These are phyloP conservation scores for Linderniella brevidens DNA, from an alignment of 257 asterid genomes.

Conservation along the genomic window DNA sequence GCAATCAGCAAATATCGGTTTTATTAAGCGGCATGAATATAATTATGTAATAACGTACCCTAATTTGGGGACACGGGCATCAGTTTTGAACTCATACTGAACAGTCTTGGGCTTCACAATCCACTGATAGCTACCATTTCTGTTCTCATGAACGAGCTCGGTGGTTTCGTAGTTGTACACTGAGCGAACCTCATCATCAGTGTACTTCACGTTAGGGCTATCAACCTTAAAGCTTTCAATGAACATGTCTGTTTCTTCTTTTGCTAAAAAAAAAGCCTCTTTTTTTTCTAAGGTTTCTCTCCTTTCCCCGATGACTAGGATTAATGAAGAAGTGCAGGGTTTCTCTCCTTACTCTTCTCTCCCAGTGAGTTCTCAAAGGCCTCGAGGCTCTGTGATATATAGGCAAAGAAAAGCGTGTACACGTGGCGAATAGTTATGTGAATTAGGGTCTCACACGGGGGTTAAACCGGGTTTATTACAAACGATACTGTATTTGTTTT, in stretches of 20 bases:
- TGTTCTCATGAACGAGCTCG: slow-evolving; percentile 78
- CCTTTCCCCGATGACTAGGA: no score
- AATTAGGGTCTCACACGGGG: no score
- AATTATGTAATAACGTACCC: slow-evolving; percentile 27
- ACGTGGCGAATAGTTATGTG: no score
- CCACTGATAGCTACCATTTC: slow-evolving; percentile 71
- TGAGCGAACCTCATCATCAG: slow-evolving; percentile 60
- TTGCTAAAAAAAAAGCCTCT: not conserved
- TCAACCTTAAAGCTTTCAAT: slow-evolving; percentile 85
- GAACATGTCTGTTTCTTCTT: slow-evolving; percentile 32
- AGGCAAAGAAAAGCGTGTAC: no score
- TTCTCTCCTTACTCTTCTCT: no score
- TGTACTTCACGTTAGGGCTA: slow-evolving; percentile 79
- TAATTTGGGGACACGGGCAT: slow-evolving; percentile 63
- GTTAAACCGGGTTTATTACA: no score
- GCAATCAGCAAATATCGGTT: not conserved
- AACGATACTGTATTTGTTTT: no score
- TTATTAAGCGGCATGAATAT: not conserved
- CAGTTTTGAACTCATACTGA: slow-evolving; percentile 72
- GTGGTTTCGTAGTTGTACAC: slow-evolving; percentile 77
- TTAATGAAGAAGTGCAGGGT: no score
- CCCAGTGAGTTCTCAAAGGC: not conserved
- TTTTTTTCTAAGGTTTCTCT: no score
- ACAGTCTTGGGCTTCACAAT: slow-evolving; percentile 82
- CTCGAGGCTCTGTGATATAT: no score